phyloP scores from a whole-genome alignment of 2,329 filamentous ascomycete species.

The Fusarium clavum region DNA sequence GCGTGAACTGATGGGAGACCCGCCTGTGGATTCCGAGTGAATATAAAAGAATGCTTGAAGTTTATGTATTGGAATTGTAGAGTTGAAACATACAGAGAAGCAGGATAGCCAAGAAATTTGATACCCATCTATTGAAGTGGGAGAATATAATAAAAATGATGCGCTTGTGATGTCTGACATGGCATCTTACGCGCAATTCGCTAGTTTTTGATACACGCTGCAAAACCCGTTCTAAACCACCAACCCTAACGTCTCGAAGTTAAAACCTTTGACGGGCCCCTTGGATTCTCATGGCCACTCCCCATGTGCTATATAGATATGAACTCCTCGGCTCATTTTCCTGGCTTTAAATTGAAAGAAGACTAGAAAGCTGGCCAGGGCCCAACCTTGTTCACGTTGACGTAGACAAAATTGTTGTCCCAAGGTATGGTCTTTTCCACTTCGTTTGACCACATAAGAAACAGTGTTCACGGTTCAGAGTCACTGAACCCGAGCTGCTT shows the following conservation, averaged over 20 bases:
- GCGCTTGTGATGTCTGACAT: conserved; percentile 28
- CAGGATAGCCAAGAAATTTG: conserved; percentile 35
- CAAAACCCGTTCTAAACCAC: conserved; percentile 17
- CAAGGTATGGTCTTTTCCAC: conserved; percentile 6
- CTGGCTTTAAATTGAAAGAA: not conserved
- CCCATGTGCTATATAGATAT: conserved; percentile 5
- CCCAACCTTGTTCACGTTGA: conserved; percentile 36
- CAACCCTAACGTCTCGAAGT: conserved; percentile 6
- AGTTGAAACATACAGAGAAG: conserved; percentile 2
- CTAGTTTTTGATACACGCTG: conserved; percentile 30
- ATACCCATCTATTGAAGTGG: conserved; percentile 42
- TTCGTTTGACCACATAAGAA: conserved; percentile 17
- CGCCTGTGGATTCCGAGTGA: conserved; percentile 42
- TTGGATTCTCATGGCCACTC: not conserved
- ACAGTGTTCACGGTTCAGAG: conserved; percentile 7
- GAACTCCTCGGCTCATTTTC: not conserved
- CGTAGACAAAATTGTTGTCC: conserved; percentile 8
- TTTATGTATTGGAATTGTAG: not conserved
- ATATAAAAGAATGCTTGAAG: conserved; percentile 2
- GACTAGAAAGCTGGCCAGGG: conserved; percentile 24
- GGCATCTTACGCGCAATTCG: conserved; percentile 18
- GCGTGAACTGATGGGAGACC: conserved; percentile 76
- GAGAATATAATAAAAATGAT: conserved; percentile 39
- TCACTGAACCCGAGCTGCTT: not conserved
- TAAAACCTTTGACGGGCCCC: not conserved